A percentile compares a stretch with the other conserved stretches of the same genome.
These are phyloP conservation scores for Typha latifolia DNA, from an alignment of 176 grass and related monocot species.

Conservation along the genomic window DNA sequence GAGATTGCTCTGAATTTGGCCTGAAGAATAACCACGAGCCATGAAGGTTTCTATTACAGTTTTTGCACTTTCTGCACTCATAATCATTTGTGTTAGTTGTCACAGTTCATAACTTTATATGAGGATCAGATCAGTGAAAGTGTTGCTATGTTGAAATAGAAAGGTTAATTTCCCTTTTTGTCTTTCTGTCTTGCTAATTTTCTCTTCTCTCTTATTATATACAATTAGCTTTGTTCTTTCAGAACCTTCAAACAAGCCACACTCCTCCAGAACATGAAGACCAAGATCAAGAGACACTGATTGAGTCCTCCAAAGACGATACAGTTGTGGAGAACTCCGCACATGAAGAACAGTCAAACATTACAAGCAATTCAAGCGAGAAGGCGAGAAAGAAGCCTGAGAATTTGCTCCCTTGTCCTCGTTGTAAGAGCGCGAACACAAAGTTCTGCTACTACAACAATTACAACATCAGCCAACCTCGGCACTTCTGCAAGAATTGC, in stretches of 20 bases:
- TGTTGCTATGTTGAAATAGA: neutral
- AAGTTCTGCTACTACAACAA: conserved; percentile 99
- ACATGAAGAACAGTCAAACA: conserved; percentile 5
- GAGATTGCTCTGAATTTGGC: too few relatives aligned
- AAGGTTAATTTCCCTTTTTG: neutral
- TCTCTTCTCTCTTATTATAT: neutral
- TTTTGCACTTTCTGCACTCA: too few relatives aligned
- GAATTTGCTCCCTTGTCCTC: conserved; percentile 77
- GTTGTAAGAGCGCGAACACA: conserved; percentile 89
- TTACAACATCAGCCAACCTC: conserved; percentile 94
- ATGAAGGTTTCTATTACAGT: too few relatives aligned
- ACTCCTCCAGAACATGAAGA: neutral
- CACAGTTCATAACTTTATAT: too few relatives aligned
- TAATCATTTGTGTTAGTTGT: too few relatives aligned
- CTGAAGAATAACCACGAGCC: too few relatives aligned
- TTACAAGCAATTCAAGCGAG: conserved; percentile 33
- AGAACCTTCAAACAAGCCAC: conserved; percentile 5
- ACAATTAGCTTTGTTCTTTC: conserved; percentile 10
- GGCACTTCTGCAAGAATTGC: conserved; percentile 99
- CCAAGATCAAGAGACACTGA: too few relatives aligned
- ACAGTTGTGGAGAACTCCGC: neutral
- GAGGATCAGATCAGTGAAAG: too few relatives aligned
- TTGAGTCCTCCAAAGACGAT: conserved; percentile 2
- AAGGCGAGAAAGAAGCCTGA: conserved; percentile 72
- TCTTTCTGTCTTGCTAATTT: neutral